Evolutionary conservation across 1,284 basidiomycete genomes (phyloP).

Genomic region (Melampsora larici-populina): DNA sequence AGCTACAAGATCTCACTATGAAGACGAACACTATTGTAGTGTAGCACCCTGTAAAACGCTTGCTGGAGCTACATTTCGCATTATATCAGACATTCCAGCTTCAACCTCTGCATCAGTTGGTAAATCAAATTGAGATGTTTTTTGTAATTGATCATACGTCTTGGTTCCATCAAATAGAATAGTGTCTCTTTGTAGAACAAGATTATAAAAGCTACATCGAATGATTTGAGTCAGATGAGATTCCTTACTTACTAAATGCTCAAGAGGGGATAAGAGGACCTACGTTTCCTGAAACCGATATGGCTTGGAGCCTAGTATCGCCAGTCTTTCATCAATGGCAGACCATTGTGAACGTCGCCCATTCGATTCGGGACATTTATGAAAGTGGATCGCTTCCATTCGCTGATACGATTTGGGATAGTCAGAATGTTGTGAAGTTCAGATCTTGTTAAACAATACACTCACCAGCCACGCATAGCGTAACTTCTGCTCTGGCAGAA

Average conservation of each 20-base stretch:
- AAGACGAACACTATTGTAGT: too few relatives aligned
- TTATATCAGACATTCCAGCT: background rate
- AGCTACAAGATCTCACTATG: too few relatives aligned
- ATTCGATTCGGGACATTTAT: slow-evolving; percentile 2
- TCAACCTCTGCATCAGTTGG: background rate
- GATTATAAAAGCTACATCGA: background rate
- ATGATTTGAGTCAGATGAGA: background rate
- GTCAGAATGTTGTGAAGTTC: background rate
- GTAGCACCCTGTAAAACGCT: slow-evolving; percentile 43
- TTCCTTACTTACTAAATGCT: too few relatives aligned
- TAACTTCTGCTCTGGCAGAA: background rate
- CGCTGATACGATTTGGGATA: background rate
- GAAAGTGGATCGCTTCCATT: slow-evolving; percentile 1
- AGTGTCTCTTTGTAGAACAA: background rate
- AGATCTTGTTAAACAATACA: background rate
- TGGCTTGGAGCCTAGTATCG: background rate
- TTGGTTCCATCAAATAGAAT: background rate
- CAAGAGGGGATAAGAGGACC: background rate
- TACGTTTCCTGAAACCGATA: background rate
- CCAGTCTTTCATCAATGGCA: background rate
- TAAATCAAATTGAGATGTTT: background rate
- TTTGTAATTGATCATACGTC: background rate
- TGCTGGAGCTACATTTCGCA: slow-evolving; percentile 12
- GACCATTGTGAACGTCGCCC: slow-evolving; percentile 1
- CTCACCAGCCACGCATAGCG: background rate